Evolutionary conservation across 805 yeast species (phyloP), one percentile per base, ranked within the genome.

Genomic region (Candida verbasci): DNA sequence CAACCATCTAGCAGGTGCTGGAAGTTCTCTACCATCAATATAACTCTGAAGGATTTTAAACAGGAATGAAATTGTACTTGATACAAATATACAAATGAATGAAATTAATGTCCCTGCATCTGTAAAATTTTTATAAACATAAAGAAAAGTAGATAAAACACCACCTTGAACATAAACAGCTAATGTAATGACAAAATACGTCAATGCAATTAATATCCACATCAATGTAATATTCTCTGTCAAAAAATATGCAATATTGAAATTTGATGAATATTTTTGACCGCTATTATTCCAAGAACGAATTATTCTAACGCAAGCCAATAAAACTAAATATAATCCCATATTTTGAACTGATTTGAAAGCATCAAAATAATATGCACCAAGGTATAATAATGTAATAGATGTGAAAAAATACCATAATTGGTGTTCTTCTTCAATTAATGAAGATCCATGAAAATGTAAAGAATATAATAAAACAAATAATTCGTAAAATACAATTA

Each of bases 381-480:
- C 35, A 12, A 55, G 36, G 3, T 36, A 30, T 2, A 46, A 22
- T 4, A 49, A 37, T 23, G 42, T 41, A 10, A 50, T 31, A 1
- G 55, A 35, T 3, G 59, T 46, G 12, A 60, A 48, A 21, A 55
- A 84, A 86, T 95, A 93, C 98, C 98, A 93, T 12, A 89, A 57
- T 53, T 89, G 96, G 53, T 93, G 95, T 53, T 93, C 98, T 56
- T 93, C 98, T 52, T 93, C 98, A 12, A 93, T 83, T 39, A 89
- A 68, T 3, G 71, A 65, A 4, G 72, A 65, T 18, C 96, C 89
- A 42, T 94, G 86, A 9, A 89, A 96, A 61, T 89, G 86, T 45
- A 82, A 70, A 0, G 86, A 70, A 46, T 60, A 67, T 2, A 52
- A 11, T 0, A 67, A 24, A 3, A 81, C 73, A 37, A 80, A 70